Evolutionary conservation across 225 moss, liverwort and hornwort genomes (phyloP).

Genomic region (Anthoceros angustus): DNA sequence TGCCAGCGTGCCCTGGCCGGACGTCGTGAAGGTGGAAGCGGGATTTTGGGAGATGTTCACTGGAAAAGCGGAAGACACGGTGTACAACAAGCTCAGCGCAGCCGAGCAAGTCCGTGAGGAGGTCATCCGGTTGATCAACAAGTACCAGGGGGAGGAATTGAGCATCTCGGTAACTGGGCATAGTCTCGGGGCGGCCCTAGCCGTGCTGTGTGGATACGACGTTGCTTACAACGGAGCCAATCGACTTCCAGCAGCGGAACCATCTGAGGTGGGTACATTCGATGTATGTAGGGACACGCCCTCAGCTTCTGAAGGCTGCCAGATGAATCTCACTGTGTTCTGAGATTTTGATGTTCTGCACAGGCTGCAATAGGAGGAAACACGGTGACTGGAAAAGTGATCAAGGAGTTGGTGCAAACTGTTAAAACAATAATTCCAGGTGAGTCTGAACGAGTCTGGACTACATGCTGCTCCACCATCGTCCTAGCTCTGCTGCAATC

Average conservation of each 20-base stretch:
- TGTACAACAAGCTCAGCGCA: slow-evolving; percentile 24
- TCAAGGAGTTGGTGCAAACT: slow-evolving; percentile 16
- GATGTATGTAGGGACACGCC: too few species aligned
- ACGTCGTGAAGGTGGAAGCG: slow-evolving; percentile 10
- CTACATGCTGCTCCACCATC: too few species aligned
- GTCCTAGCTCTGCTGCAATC: too few species aligned
- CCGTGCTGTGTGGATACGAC: slow-evolving; percentile 20
- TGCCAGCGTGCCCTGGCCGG: neutral
- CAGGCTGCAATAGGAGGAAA: too few species aligned
- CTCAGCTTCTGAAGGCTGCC: too few species aligned
- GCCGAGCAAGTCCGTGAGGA: slow-evolving; percentile 17
- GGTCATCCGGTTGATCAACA: slow-evolving; percentile 15
- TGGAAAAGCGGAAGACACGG: slow-evolving; percentile 6
- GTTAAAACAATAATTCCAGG: neutral
- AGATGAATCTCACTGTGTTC: too few species aligned
- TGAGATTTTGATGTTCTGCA: too few species aligned
- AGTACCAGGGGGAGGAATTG: slow-evolving; percentile 24
- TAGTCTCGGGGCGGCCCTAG: slow-evolving; percentile 30
- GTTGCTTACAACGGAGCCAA: slow-evolving; percentile 12
- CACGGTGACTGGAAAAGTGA: neutral
- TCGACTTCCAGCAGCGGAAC: neutral
- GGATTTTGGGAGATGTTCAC: slow-evolving; percentile 30
- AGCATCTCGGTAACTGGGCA: slow-evolving; percentile 33
- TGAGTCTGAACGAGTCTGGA: too few species aligned
- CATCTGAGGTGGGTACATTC: too few species aligned